These are phyloP conservation scores for Gaultheria prostrata DNA, from an alignment of 148 eudicot genomes.

Conservation along the genomic window DNA sequence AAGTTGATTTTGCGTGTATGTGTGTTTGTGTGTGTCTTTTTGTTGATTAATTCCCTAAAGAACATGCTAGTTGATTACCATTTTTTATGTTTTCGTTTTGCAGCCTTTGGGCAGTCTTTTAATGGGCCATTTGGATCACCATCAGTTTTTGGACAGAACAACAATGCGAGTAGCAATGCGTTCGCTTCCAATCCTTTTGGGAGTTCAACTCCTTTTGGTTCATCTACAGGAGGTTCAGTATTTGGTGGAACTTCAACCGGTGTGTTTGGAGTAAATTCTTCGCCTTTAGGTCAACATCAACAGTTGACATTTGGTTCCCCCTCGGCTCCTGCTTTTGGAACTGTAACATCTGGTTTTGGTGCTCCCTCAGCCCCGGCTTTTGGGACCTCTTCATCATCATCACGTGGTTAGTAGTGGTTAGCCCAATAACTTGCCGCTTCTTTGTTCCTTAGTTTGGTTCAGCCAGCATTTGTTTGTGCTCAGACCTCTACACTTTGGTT, in stretches of 20 bases:
- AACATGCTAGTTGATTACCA: not conserved
- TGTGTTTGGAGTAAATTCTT: constrained; percentile 22
- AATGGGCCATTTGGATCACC: constrained; percentile 3
- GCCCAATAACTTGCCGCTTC: not conserved
- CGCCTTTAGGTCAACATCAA: constrained; percentile 2
- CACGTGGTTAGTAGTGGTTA: not conserved
- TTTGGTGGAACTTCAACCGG: constrained; percentile 24
- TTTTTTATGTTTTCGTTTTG: not conserved
- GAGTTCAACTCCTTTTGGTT: constrained; percentile 16
- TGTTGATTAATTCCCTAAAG: not conserved
- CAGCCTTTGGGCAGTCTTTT: constrained; percentile 16
- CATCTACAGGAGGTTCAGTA: not conserved
- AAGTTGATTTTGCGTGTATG: not conserved
- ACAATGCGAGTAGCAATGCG: constrained; percentile 12
- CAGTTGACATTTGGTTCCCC: not conserved
- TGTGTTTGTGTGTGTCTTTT: not conserved
- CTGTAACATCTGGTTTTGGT: constrained; percentile 14
- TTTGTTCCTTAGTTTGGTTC: not conserved
- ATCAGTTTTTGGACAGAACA: constrained; percentile 13
- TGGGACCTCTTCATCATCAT: not conserved
- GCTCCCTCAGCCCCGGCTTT: not conserved
- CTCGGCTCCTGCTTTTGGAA: constrained; percentile 19
- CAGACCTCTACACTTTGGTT: not conserved
- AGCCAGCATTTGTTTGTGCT: not conserved
- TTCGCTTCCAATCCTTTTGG: constrained; percentile 11